Percentiles rank a stretch among this genome's conserved stretches.
Conservation (phyloP, 2,329 filamentous ascomycete genomes). For the Teratosphaeria viscida region DNA sequence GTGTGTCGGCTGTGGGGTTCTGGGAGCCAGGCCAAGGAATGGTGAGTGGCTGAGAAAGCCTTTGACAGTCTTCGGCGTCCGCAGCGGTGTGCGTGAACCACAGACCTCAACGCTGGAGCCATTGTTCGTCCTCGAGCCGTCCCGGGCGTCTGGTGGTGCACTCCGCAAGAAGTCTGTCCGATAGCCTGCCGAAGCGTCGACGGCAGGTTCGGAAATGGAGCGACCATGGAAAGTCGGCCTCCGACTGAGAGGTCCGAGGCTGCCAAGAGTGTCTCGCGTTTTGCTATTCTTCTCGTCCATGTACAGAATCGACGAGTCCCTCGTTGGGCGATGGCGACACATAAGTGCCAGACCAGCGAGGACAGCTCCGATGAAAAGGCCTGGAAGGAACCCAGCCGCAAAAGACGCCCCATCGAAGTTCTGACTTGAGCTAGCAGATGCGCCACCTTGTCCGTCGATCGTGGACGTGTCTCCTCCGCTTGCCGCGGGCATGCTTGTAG, state of each 20-base stretch:
- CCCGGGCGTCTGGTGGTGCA: slow-evolving; percentile 16
- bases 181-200: slow-evolving; percentile 13
- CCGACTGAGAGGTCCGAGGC: slow-evolving; percentile 15
- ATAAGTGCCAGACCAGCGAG: slow-evolving; percentile 17
- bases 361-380: slow-evolving; percentile 21
- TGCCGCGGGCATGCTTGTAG: neutral
- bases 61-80: slow-evolving; percentile 9
- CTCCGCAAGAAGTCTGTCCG: slow-evolving; percentile 25
- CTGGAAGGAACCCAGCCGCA: slow-evolving; percentile 26
- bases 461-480: neutral
- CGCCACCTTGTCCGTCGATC: neutral
- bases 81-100: slow-evolving; percentile 8
- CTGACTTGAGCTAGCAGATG: neutral
- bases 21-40: slow-evolving; percentile 15
- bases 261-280: slow-evolving; percentile 17
- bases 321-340: slow-evolving; percentile 11
- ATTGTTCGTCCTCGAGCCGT: slow-evolving; percentile 2
- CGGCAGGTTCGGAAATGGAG: slow-evolving; percentile 25
- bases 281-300: slow-evolving; percentile 13
- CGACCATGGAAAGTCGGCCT: slow-evolving; percentile 19
- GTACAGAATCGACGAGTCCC: slow-evolving; percentile 3
- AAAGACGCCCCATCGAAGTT: slow-evolving; percentile 24
- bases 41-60: slow-evolving; percentile 19
- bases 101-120: slow-evolving; percentile 13
- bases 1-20: slow-evolving; percentile 15